These are phyloP conservation scores for Colletotrichum destructivum DNA, from an alignment of 2,329 filamentous ascomycete genomes.

Conservation along the genomic window DNA sequence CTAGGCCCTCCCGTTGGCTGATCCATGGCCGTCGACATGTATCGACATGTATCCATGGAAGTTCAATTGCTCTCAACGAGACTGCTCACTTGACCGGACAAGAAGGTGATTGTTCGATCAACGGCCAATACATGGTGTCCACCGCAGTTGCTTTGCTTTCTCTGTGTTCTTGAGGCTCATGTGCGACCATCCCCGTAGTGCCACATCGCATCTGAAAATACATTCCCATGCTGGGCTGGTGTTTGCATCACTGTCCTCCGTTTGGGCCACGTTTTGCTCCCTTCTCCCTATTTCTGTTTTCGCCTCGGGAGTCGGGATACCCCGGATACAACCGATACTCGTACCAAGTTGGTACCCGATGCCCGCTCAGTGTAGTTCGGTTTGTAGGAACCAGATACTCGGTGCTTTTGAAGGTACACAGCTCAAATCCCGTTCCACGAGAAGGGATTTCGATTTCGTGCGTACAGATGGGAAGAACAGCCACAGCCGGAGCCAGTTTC, in stretches of 20 bases:
- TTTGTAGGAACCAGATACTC: not conserved
- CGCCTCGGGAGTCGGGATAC: conserved; percentile 5
- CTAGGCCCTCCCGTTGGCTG: conserved; percentile 9
- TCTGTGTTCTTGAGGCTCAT: conserved; percentile 1
- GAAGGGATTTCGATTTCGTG: not conserved
- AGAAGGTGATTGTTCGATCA: conserved; percentile 19
- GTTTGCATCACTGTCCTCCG: conserved; percentile 18
- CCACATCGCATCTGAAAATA: conserved; percentile 29
- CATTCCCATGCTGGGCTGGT: conserved; percentile 24
- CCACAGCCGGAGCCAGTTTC: not conserved
- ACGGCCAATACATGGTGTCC: conserved; percentile 19
- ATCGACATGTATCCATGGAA: not conserved
- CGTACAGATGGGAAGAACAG: not conserved
- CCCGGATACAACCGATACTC: conserved; percentile 4
- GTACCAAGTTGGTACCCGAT: not conserved
- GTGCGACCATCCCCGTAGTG: conserved; percentile 20
- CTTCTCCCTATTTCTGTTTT: not conserved
- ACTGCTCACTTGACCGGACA: conserved; percentile 14
- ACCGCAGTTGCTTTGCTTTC: not conserved
- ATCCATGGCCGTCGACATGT: not conserved
- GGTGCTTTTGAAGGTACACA: conserved; percentile 19
- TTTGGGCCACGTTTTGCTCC: conserved; percentile 22
- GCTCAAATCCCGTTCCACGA: not conserved
- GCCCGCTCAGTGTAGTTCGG: not conserved
- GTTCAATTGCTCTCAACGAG: not conserved